phyloP scores from a whole-genome alignment of 2,329 filamentous ascomycete species.

The Sclerotinia trifoliorum region DNA sequence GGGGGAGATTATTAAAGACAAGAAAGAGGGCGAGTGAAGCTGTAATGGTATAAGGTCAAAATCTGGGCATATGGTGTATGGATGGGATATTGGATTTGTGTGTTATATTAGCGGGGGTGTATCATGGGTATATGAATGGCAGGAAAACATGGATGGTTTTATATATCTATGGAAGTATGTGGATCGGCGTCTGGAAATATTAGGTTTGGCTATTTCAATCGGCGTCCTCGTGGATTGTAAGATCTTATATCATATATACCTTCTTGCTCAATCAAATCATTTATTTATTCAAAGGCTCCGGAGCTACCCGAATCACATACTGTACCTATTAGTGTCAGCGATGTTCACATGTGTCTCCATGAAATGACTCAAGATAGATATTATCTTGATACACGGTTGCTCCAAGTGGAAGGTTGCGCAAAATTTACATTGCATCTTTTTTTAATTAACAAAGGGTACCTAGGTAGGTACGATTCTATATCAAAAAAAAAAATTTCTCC shows the following conservation, averaged over 20 bases:
- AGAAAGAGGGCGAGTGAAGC: background rate
- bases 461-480: too few relatives aligned
- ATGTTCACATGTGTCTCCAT: background rate
- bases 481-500: too few relatives aligned
- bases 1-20: background rate
- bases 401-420: background rate
- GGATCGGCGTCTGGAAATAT: background rate
- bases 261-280: background rate
- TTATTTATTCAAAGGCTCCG: background rate
- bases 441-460: too few relatives aligned
- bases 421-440: background rate
- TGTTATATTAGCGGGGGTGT: conserved; percentile 1
- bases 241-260: background rate
- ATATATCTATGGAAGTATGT: conserved; percentile 6
- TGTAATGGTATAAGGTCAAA: background rate
- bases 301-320: background rate
- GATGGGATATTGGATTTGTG: background rate
- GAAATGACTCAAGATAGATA: background rate
- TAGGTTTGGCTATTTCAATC: background rate
- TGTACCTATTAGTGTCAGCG: background rate
- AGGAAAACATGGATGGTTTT: background rate
- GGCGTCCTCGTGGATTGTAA: background rate
- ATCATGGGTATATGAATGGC: background rate
- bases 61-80: background rate
- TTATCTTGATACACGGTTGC: background rate